These are phyloP conservation scores for Colletotrichum musae DNA, from an alignment of 2,329 filamentous ascomycete genomes.

Conservation along the genomic window DNA sequence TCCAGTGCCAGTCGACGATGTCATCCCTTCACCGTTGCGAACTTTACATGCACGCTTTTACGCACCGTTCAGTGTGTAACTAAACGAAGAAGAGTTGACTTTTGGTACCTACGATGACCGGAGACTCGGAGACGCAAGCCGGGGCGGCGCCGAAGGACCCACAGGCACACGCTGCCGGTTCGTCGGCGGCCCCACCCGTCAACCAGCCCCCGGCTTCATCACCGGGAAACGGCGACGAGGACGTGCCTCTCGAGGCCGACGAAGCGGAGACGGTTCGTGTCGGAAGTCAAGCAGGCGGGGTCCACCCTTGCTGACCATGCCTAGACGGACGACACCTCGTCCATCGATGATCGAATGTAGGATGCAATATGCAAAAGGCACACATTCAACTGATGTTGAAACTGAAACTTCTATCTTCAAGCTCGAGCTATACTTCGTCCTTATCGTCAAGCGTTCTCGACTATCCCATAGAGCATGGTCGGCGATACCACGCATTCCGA, in stretches of 20 bases:
- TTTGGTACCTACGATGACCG: not conserved
- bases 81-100: not conserved
- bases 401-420: not conserved
- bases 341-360: slow-evolving; percentile 17
- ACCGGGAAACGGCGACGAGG: not conserved
- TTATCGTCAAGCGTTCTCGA: slow-evolving; percentile 26
- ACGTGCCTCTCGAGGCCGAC: slow-evolving; percentile 6
- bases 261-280: not conserved
- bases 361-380: not conserved
- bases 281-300: not conserved
- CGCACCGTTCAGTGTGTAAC: not conserved
- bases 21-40: not conserved
- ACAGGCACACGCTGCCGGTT: not conserved
- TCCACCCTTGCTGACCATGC: not conserved
- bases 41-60: not conserved
- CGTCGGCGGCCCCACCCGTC: not conserved
- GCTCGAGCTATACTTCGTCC: slow-evolving; percentile 24
- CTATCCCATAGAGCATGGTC: slow-evolving; percentile 30
- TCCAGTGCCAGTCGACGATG: not conserved
- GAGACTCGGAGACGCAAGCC: not conserved
- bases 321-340: not conserved
- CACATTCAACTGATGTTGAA: too few species aligned
- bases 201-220: not conserved
- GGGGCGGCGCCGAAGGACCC: not conserved
- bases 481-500: slow-evolving; percentile 36